Conservation (phyloP, 208 protist genomes). For the Trypanosoma rangeli region DNA sequence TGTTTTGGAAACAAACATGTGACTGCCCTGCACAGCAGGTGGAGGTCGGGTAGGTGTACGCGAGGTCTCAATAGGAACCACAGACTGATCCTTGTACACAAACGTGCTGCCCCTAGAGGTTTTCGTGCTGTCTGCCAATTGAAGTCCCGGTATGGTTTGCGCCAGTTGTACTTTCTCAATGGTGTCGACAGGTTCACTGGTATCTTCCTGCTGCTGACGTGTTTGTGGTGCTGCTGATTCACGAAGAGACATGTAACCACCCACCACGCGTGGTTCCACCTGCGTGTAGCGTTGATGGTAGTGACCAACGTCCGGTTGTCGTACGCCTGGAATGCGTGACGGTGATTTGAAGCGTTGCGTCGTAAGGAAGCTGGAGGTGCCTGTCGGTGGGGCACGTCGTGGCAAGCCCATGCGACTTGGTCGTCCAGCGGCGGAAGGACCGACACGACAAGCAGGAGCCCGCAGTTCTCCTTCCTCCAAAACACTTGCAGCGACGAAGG, state of each 20-base stretch:
- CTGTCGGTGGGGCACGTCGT: background rate
- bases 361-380: slow-evolving; percentile 23
- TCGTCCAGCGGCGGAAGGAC: background rate
- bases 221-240: slow-evolving; percentile 8
- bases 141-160: too few species aligned
- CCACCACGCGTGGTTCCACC: slow-evolving; percentile 62
- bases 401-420: background rate
- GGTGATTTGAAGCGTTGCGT: slow-evolving; percentile 16
- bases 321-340: slow-evolving; percentile 37
- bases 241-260: slow-evolving; percentile 56
- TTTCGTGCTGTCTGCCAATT: background rate
- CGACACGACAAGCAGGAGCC: background rate
- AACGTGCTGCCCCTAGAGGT: background rate
- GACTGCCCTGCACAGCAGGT: background rate
- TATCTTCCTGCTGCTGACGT: background rate
- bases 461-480: slow-evolving; percentile 9
- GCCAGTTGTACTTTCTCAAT: background rate
- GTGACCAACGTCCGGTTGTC: slow-evolving; percentile 66
- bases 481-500: slow-evolving; percentile 8
- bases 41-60: background rate
- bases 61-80: background rate
- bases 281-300: slow-evolving; percentile 62
- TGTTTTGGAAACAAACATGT: slow-evolving; percentile 52
- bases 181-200: background rate
- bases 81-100: background rate